A percentile compares a stretch with the other conserved stretches of the same genome.
These are phyloP conservation scores for Arthrinium puccinioides DNA, from an alignment of 2,329 filamentous ascomycete genomes.

Conservation along the genomic window DNA sequence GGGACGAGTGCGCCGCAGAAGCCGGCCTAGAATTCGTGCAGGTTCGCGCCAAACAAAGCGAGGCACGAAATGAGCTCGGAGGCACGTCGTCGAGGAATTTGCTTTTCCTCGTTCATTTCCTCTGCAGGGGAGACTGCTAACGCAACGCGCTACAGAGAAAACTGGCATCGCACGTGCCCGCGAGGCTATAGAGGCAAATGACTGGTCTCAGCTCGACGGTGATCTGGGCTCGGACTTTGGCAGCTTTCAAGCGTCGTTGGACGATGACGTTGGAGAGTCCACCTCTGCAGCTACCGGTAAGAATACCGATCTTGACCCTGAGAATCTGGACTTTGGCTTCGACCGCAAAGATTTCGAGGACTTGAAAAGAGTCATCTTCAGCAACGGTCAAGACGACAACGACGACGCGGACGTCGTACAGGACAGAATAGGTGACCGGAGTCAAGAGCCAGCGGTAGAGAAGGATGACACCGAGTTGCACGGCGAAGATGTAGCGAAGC, in stretches of 20 bases:
- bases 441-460: slow-evolving; percentile 11
- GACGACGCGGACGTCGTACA: slow-evolving; percentile 1
- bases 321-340: slow-evolving; percentile 44
- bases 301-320: slow-evolving; percentile 29
- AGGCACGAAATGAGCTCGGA: slow-evolving; percentile 49
- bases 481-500: slow-evolving; percentile 47
- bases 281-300: slow-evolving; percentile 16
- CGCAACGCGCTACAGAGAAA: slow-evolving; percentile 36
- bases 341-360: slow-evolving; percentile 46
- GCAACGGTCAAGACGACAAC: slow-evolving; percentile 18
- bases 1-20: slow-evolving; percentile 53
- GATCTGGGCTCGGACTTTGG: slow-evolving; percentile 26
- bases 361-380: slow-evolving; percentile 45
- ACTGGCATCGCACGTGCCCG: slow-evolving; percentile 49
- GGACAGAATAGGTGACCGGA: slow-evolving; percentile 6
- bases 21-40: slow-evolving; percentile 58
- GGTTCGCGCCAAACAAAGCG: slow-evolving; percentile 29
- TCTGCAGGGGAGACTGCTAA: background rate
- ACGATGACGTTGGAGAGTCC: slow-evolving; percentile 17
- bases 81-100: slow-evolving; percentile 29
- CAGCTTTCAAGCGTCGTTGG: slow-evolving; percentile 23
- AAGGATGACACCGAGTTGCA: slow-evolving; percentile 28
- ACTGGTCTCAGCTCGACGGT: slow-evolving; percentile 42
- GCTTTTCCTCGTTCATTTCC: background rate
- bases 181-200: slow-evolving; percentile 59